Conservation (phyloP, 805 yeast species). For the Phaffomyces antillensis region DNA sequence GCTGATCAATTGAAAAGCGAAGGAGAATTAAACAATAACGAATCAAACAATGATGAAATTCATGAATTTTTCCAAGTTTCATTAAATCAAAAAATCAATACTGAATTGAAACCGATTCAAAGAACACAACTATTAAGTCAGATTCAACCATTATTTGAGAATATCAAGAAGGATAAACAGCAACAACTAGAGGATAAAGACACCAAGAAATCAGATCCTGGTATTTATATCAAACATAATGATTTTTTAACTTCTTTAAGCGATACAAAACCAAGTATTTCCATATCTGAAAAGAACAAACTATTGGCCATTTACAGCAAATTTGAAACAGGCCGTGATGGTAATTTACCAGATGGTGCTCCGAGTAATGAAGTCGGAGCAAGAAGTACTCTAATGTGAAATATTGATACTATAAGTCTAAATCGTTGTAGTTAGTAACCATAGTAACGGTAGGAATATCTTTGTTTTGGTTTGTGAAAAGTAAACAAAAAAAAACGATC, state of each 20-base stretch:
- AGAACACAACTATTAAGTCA: constrained; percentile 34
- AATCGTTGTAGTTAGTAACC: too few species aligned
- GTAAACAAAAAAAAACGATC: background rate
- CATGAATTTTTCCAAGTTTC: constrained; percentile 40
- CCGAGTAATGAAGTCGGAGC: constrained; percentile 81
- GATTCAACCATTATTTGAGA: constrained; percentile 30
- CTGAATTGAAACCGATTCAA: constrained; percentile 31
- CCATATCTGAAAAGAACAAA: constrained; percentile 59
- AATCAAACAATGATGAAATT: constrained; percentile 1
- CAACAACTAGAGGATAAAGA: background rate
- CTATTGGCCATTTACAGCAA: constrained; percentile 57
- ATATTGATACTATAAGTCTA: background rate
- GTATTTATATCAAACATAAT: constrained; percentile 39
- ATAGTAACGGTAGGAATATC: background rate
- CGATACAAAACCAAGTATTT: constrained; percentile 88
- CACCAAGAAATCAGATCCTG: constrained; percentile 15
- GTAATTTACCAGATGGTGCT: constrained; percentile 81
- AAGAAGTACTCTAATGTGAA: constrained; percentile 70
- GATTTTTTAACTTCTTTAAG: constrained; percentile 57
- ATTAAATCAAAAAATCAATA: constrained; percentile 10
- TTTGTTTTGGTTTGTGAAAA: background rate
- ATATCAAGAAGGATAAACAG: background rate
- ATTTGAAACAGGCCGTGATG: constrained; percentile 73
- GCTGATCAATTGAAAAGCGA: constrained; percentile 30
- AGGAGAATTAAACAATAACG: constrained; percentile 12